Evolutionary conservation across 2,329 filamentous ascomycete genomes (phyloP).

Genomic region (Pseudocercospora eumusae): DNA sequence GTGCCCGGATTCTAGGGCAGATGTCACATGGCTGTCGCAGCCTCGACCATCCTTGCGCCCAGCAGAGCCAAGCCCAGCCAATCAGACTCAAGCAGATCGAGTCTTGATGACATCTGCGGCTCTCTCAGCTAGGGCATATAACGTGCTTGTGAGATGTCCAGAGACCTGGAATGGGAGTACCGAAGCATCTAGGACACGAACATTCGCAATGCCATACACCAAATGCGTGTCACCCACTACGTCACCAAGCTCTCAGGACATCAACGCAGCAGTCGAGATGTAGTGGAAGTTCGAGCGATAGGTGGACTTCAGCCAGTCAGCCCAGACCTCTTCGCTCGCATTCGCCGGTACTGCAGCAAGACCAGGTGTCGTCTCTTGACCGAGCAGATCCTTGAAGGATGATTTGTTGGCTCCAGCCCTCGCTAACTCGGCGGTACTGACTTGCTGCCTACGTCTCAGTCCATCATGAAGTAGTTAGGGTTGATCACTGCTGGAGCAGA

Average conservation of each 20-base stretch:
- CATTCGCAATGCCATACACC: constrained; percentile 31
- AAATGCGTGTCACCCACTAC: constrained; percentile 32
- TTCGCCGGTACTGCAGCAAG: constrained; percentile 21
- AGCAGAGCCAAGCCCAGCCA: neutral
- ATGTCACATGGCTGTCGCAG: neutral
- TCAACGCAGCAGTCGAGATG: constrained; percentile 32
- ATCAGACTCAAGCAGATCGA: constrained; percentile 2
- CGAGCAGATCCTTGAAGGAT: constrained; percentile 32
- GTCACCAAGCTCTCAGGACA: constrained; percentile 26
- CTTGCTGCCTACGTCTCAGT: constrained; percentile 33
- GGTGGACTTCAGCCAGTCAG: constrained; percentile 17
- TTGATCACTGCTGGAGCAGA: constrained; percentile 33
- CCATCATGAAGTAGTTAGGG: constrained; percentile 37
- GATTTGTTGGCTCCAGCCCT: constrained; percentile 14
- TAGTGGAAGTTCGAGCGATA: constrained; percentile 21
- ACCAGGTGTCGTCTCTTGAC: constrained; percentile 38
- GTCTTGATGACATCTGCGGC: constrained; percentile 35
- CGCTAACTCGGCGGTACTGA: constrained; percentile 22
- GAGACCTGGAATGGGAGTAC: constrained; percentile 31
- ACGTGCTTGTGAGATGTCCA: constrained; percentile 24
- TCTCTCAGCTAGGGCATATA: constrained; percentile 38
- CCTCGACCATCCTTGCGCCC: neutral
- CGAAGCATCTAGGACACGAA: constrained; percentile 33
- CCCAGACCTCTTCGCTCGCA: constrained; percentile 25
- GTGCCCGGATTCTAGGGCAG: neutral